Percentiles rank a stretch among this genome's conserved stretches.
phyloP scores from a whole-genome alignment of 2,329 filamentous ascomycete species.

The Venturiaceae sp. region DNA sequence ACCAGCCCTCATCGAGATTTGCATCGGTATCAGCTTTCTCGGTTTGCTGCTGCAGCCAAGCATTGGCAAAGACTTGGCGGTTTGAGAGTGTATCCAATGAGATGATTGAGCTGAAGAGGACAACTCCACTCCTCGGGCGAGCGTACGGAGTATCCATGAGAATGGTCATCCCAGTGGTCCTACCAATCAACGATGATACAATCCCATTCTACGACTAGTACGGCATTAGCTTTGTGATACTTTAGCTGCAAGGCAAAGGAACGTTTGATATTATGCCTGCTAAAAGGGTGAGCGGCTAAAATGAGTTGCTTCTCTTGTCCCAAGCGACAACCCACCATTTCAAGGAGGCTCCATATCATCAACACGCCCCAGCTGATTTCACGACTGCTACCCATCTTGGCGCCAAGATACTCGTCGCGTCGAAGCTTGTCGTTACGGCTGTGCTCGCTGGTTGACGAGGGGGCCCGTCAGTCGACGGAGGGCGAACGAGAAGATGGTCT shows the following conservation, averaged over 20 bases:
- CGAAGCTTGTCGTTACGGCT: constrained; percentile 3
- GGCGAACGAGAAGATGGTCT: neutral
- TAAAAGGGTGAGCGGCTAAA: neutral
- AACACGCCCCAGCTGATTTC: neutral
- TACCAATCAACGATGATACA: neutral
- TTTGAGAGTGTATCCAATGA: neutral
- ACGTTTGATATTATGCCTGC: neutral
- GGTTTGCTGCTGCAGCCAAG: too few relatives aligned
- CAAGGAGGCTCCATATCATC: neutral
- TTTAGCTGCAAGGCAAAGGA: neutral
- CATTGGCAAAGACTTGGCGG: neutral
- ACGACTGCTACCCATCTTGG: neutral
- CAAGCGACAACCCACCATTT: neutral
- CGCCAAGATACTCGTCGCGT: neutral
- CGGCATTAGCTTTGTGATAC: neutral
- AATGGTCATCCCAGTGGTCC: neutral
- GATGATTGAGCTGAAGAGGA: neutral
- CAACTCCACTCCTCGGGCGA: neutral
- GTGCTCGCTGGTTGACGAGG: neutral
- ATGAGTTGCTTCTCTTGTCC: neutral
- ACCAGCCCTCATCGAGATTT: neutral
- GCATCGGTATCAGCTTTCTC: neutral
- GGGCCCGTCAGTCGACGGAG: neutral
- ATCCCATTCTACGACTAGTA: neutral
- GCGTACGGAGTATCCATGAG: neutral